Conservation (phyloP, 768 basidiomycete species). For the Lactarius vividus region DNA sequence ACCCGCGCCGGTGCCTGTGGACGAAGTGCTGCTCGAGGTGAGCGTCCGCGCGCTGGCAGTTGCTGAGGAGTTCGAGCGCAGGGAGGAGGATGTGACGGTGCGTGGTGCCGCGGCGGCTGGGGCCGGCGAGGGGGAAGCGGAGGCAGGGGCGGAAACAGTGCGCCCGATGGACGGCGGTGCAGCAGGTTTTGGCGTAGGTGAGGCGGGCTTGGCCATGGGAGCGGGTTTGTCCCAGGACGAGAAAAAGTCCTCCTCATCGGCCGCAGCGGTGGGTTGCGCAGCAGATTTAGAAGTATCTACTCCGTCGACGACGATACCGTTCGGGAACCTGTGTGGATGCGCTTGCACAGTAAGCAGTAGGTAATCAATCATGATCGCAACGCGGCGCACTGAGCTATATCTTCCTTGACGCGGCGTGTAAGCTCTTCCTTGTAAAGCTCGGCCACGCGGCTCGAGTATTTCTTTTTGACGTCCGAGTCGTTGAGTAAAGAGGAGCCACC, state of each 20-base stretch:
- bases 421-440: slow-evolving; percentile 93
- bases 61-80: slow-evolving; percentile 48
- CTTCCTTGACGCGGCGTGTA: slow-evolving; percentile 73
- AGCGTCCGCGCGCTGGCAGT: slow-evolving; percentile 46
- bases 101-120: slow-evolving; percentile 49
- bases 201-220: slow-evolving; percentile 36
- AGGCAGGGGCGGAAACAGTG: slow-evolving; percentile 17
- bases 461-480: slow-evolving; percentile 80
- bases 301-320: slow-evolving; percentile 82
- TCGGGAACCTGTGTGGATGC: slow-evolving; percentile 56
- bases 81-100: slow-evolving; percentile 63
- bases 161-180: slow-evolving; percentile 23
- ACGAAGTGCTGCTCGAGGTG: slow-evolving; percentile 36
- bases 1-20: slow-evolving; percentile 31
- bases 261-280: slow-evolving; percentile 33
- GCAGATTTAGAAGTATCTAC: slow-evolving; percentile 45
- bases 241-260: slow-evolving; percentile 90
- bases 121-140: not conserved
- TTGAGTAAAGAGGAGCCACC: slow-evolving; percentile 69
- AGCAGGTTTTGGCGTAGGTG: slow-evolving; percentile 25
- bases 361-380: not conserved
- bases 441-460: slow-evolving; percentile 81
- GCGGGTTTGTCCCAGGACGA: slow-evolving; percentile 91
- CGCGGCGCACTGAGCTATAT: slow-evolving; percentile 55
- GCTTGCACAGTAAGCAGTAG: slow-evolving; percentile 4